phyloP scores from a whole-genome alignment of 148 eudicot species.

The Dysphania ambrosioides region DNA sequence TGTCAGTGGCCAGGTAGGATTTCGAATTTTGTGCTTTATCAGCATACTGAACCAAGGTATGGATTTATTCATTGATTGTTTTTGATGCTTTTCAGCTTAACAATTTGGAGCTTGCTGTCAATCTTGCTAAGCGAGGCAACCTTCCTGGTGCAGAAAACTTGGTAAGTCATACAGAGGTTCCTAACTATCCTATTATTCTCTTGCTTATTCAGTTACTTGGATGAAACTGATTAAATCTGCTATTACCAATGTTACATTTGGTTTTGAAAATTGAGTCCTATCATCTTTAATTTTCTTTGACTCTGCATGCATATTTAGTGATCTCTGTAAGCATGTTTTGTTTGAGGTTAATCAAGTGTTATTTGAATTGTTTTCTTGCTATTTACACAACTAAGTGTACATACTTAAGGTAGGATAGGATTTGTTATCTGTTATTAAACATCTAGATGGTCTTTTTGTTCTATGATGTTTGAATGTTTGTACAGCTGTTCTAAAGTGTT shows the following conservation, averaged over 20 bases:
- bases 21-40: not conserved
- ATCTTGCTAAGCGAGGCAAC: slow-evolving; percentile 93
- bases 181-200: not conserved
- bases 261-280: not conserved
- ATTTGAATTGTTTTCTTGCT: not conserved
- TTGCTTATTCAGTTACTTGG: not conserved
- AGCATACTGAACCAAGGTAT: not conserved
- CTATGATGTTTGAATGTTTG: not conserved
- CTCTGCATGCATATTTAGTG: not conserved
- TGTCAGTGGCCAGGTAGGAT: slow-evolving; percentile 82
- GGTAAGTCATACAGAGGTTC: slow-evolving; percentile 35
- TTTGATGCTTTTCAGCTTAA: slow-evolving; percentile 52
- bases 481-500: not conserved
- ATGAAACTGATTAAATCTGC: not conserved
- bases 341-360: not conserved
- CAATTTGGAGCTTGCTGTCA: slow-evolving; percentile 93
- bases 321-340: not conserved
- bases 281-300: not conserved
- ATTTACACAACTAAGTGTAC: not conserved
- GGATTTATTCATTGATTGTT: not conserved
- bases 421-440: not conserved
- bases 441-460: not conserved
- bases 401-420: not conserved
- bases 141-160: slow-evolving; percentile 96
- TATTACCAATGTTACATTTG: not conserved